A percentile compares a stretch with the other conserved stretches of the same genome.
phyloP scores from a whole-genome alignment of 306 rosid species.

The Vicia villosa region DNA sequence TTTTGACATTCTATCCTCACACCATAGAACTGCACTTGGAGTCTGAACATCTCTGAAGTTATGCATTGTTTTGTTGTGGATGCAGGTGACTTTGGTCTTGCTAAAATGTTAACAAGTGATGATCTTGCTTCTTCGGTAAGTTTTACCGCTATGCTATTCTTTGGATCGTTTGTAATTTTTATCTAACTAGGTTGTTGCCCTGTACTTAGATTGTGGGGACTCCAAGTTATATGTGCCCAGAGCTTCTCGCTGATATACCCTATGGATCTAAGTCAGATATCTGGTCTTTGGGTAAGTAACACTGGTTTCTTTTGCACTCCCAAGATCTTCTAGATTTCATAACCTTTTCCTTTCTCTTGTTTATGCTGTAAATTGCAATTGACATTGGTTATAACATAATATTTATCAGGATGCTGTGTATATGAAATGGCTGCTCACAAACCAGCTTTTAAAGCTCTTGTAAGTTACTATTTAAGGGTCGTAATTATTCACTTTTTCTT shows the following conservation, averaged over 20 bases:
- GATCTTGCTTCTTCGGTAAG: conserved; percentile 96
- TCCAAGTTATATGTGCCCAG: conserved; percentile 98
- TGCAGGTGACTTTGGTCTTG: conserved; percentile 96
- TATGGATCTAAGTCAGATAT: conserved; percentile 97
- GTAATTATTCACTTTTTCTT: not conserved
- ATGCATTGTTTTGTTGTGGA: conserved; percentile 24
- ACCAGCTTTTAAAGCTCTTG: conserved; percentile 94
- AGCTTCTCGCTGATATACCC: conserved; percentile 99
- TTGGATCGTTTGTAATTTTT: conserved; percentile 18
- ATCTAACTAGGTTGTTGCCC: not conserved
- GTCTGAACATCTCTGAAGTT: not conserved
- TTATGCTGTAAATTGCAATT: conserved; percentile 7
- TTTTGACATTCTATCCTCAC: conserved; percentile 23
- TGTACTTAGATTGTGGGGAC: conserved; percentile 85
- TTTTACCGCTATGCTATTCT: conserved; percentile 16
- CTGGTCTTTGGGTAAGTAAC: conserved; percentile 86
- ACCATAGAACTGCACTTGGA: not conserved
- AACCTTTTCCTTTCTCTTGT: conserved; percentile 19
- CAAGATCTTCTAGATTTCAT: not conserved
- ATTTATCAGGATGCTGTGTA: conserved; percentile 82
- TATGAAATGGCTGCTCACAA: conserved; percentile 88
- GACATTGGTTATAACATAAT: conserved; percentile 8
- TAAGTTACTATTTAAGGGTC: conserved; percentile 51
- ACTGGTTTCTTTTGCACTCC: not conserved
- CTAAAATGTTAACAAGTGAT: conserved; percentile 89